phyloP scores from a whole-genome alignment of 2,329 filamentous ascomycete species.

The Botryotinia globosa region DNA sequence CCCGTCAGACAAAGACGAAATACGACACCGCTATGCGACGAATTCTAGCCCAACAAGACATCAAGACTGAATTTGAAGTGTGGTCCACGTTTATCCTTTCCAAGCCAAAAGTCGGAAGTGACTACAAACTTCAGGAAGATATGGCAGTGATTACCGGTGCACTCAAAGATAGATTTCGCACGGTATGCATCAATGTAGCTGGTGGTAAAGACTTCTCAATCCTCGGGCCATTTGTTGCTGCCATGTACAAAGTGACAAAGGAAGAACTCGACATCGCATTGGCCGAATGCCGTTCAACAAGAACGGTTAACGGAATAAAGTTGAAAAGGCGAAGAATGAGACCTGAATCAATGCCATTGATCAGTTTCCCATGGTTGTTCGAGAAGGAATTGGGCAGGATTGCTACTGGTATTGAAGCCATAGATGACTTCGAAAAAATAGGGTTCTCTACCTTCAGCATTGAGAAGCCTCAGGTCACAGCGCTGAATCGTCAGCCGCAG shows the following conservation, averaged over 20 bases:
- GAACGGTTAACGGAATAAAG: constrained; percentile 41
- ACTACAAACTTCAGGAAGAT: constrained; percentile 86
- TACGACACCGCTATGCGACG: constrained; percentile 77
- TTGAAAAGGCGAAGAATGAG: constrained; percentile 42
- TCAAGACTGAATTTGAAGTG: constrained; percentile 86
- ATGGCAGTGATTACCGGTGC: constrained; percentile 65
- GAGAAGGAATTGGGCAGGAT: constrained; percentile 67
- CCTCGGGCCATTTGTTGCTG: constrained; percentile 72
- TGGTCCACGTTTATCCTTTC: constrained; percentile 82
- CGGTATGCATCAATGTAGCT: constrained; percentile 62
- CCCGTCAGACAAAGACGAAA: constrained; percentile 64
- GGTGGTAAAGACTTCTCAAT: constrained; percentile 56
- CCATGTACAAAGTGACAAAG: constrained; percentile 83
- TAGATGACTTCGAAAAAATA: constrained; percentile 30
- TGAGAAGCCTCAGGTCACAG: constrained; percentile 12
- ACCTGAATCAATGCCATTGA: constrained; percentile 66
- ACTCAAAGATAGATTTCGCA: constrained; percentile 67
- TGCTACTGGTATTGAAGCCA: constrained; percentile 46
- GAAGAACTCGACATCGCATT: constrained; percentile 63
- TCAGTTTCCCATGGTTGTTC: constrained; percentile 95
- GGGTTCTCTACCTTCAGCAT: constrained; percentile 26
- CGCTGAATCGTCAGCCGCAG: constrained; percentile 17
- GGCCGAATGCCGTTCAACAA: constrained; percentile 45
- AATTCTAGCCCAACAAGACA: constrained; percentile 80
- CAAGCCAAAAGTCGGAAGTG: constrained; percentile 66